Percentiles rank a stretch among this genome's conserved stretches.
phyloP scores from a whole-genome alignment of 257 asterid genomes.

The Leonotis leonurus region DNA sequence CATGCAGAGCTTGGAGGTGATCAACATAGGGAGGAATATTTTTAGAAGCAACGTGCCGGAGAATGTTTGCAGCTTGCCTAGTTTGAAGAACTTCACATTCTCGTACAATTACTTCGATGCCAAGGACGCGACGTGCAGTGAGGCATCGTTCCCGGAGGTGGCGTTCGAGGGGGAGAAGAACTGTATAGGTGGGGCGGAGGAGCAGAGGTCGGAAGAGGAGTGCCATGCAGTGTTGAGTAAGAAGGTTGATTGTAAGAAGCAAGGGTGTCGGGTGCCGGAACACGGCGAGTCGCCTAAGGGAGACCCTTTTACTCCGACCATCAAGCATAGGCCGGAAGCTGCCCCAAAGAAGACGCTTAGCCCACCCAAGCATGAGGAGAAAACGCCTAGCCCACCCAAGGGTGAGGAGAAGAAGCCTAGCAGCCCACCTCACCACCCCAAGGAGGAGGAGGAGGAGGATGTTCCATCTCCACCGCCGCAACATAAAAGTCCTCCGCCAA shows the following conservation, averaged over 20 bases:
- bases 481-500: not conserved
- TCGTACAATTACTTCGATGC: conserved; percentile 37
- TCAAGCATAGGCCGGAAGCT: not conserved
- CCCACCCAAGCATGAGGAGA: no score
- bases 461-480: not conserved
- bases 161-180: conserved; percentile 31
- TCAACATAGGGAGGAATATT: conserved; percentile 32
- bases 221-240: conserved; percentile 31
- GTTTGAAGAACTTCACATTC: conserved; percentile 35
- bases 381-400: no score
- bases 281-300: conserved; percentile 12
- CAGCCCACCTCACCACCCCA: no score
- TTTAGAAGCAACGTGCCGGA: conserved; percentile 43
- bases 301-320: not conserved
- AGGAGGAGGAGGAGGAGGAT: no score
- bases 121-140: conserved; percentile 34
- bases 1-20: conserved; percentile 35
- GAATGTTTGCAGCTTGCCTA: conserved; percentile 35
- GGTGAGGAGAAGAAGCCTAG: no score
- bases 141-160: conserved; percentile 12
- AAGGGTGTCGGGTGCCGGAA: conserved; percentile 30
- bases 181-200: conserved; percentile 26
- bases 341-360: not conserved
- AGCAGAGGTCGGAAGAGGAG: conserved; percentile 39
- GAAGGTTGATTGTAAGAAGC: conserved; percentile 39